A percentile compares a stretch with the other conserved stretches of the same genome.
These are phyloP conservation scores for Podosphaera xanthii DNA, from an alignment of 2,329 filamentous ascomycete genomes.

Conservation along the genomic window DNA sequence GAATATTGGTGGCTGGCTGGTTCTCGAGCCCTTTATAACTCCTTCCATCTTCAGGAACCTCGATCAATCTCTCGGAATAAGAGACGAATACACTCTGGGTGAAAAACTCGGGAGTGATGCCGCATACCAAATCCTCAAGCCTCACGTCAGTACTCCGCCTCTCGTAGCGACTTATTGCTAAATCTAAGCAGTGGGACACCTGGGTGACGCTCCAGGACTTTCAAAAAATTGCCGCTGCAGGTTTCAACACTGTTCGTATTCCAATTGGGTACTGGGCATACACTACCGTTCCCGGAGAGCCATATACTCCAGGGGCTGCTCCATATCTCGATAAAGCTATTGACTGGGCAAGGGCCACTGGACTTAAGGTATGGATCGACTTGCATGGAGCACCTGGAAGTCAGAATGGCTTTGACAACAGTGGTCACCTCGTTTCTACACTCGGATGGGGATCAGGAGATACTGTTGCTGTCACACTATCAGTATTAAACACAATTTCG, in stretches of 20 bases:
- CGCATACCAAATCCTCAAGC: constrained; percentile 26
- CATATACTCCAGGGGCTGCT: constrained; percentile 28
- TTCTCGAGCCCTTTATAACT: constrained; percentile 26
- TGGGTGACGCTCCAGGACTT: constrained; percentile 24
- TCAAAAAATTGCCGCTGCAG: constrained; percentile 29
- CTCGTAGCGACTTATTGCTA: background rate
- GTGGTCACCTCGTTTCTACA: constrained; percentile 23
- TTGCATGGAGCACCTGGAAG: constrained; percentile 31
- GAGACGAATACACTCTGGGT: constrained; percentile 16
- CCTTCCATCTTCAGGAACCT: constrained; percentile 28
- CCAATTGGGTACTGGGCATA: constrained; percentile 38
- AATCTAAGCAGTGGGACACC: constrained; percentile 12
- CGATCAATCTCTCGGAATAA: constrained; percentile 14
- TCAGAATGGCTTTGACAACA: constrained; percentile 41
- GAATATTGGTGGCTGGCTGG: constrained; percentile 19
- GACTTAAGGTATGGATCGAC: constrained; percentile 34
- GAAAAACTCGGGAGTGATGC: constrained; percentile 24
- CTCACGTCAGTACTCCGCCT: constrained; percentile 20
- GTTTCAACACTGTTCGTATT: constrained; percentile 35
- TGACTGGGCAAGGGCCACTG: constrained; percentile 28
- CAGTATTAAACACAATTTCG: constrained; percentile 32
- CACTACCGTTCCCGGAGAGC: constrained; percentile 23
- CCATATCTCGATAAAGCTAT: constrained; percentile 31
- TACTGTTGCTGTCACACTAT: constrained; percentile 26
- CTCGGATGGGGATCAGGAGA: constrained; percentile 24